A percentile compares a stretch with the other conserved stretches of the same genome.
Conservation (phyloP, 192 early-diverging fungal genomes). For the Coemansia sp. region DNA sequence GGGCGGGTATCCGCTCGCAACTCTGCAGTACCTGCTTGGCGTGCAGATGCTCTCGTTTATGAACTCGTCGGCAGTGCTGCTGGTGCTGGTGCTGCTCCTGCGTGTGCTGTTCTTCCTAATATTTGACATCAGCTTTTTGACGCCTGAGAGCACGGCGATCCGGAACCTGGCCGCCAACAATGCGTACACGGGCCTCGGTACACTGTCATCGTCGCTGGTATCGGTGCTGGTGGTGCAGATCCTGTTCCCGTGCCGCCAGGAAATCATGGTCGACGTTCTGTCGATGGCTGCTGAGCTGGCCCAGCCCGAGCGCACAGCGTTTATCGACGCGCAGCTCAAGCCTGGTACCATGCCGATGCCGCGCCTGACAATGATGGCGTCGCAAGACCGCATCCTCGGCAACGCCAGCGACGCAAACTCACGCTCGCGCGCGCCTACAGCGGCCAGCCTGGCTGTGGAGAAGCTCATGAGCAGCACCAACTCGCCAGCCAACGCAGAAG, state of each 20-base stretch:
- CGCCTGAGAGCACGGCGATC: slow-evolving; percentile 11
- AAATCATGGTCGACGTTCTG: slow-evolving; percentile 17
- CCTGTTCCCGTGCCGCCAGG: slow-evolving; percentile 23
- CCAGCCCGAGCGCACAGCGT: slow-evolving; percentile 14
- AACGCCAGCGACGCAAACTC: slow-evolving; percentile 13
- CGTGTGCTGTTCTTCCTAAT: slow-evolving; percentile 26
- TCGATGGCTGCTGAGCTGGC: slow-evolving; percentile 19
- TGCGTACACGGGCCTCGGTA: slow-evolving; percentile 29
- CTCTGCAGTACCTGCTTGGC: slow-evolving; percentile 20
- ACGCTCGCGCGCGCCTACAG: slow-evolving; percentile 40
- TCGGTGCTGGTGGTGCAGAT: slow-evolving; percentile 16
- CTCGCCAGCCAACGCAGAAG: neutral
- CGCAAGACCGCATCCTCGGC: slow-evolving; percentile 26
- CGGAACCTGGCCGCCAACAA: slow-evolving; percentile 24
- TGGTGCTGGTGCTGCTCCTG: slow-evolving; percentile 23
- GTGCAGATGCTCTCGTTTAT: slow-evolving; percentile 37
- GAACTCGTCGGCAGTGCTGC: slow-evolving; percentile 9
- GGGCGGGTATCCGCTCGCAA: slow-evolving; percentile 19
- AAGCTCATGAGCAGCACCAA: slow-evolving; percentile 19
- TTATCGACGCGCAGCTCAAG: slow-evolving; percentile 29
- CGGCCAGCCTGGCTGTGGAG: slow-evolving; percentile 46
- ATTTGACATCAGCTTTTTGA: slow-evolving; percentile 49
- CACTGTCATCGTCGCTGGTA: slow-evolving; percentile 32
- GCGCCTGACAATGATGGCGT: slow-evolving; percentile 10
- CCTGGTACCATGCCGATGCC: slow-evolving; percentile 14